phyloP scores from a whole-genome alignment of 2,329 filamentous ascomycete genomes.

The Beauveria pseudobassiana region DNA sequence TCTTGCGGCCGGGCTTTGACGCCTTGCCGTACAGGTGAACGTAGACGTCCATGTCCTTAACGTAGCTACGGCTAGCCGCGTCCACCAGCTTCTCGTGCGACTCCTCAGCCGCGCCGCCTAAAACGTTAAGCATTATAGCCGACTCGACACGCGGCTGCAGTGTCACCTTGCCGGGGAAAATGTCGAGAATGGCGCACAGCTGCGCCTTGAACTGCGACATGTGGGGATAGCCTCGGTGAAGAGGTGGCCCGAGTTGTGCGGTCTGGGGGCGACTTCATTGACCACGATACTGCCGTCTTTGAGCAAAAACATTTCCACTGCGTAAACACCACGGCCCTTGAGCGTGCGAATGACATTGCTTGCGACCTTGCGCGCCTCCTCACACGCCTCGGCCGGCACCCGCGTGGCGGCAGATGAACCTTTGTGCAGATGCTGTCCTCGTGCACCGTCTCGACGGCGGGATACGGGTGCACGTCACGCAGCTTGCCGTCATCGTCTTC shows the following conservation, averaged over 20 bases:
- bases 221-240: conserved; percentile 85
- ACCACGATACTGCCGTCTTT: conserved; percentile 64
- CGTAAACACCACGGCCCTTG: conserved; percentile 86
- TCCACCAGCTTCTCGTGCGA: conserved; percentile 51
- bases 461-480: conserved; percentile 60
- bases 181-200: conserved; percentile 71
- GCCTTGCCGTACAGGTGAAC: conserved; percentile 91
- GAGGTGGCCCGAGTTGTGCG: conserved; percentile 90
- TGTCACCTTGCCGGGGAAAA: conserved; percentile 45
- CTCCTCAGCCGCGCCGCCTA: conserved; percentile 58
- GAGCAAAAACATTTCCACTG: conserved; percentile 91
- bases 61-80: conserved; percentile 36
- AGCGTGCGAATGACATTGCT: conserved; percentile 72
- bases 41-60: conserved; percentile 40
- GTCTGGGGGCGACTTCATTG: conserved; percentile 78
- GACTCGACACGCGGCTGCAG: conserved; percentile 52
- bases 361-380: conserved; percentile 67
- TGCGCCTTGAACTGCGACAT: conserved; percentile 90
- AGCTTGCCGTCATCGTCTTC: conserved; percentile 53
- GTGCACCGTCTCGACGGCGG: conserved; percentile 88
- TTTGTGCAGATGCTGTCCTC: conserved; percentile 94
- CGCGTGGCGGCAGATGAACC: conserved; percentile 76
- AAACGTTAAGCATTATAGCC: conserved; percentile 74
- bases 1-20: conserved; percentile 83
- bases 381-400: conserved; percentile 54